Conservation (phyloP, 2,329 filamentous ascomycete genomes). For the Pseudogymnoascus destructans region DNA sequence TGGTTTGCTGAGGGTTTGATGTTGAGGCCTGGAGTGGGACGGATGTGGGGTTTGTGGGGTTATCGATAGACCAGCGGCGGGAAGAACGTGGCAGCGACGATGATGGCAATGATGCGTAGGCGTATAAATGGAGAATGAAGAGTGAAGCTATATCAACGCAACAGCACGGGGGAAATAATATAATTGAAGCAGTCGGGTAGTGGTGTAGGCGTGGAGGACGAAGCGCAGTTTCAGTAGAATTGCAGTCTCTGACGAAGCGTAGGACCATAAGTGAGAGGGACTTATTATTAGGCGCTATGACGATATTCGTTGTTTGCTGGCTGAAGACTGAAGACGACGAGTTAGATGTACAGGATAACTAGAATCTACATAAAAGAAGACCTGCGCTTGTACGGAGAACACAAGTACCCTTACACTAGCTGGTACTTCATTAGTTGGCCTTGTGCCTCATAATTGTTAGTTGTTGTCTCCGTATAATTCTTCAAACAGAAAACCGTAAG, state of each 20-base stretch:
- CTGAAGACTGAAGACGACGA: background rate
- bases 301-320: constrained; percentile 2
- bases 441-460: background rate
- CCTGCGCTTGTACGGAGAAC: background rate
- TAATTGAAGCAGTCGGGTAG: background rate
- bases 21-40: constrained; percentile 1
- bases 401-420: background rate
- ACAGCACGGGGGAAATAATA: background rate
- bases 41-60: constrained; percentile 8
- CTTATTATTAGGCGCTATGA: background rate
- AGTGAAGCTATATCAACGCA: background rate
- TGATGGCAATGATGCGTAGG: background rate
- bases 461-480: too few species aligned
- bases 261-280: background rate
- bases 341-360: background rate
- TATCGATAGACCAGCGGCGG: constrained; percentile 6
- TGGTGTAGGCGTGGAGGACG: background rate
- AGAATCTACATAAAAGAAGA: background rate
- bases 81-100: constrained; percentile 6
- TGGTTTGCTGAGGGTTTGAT: constrained; percentile 3
- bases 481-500: background rate
- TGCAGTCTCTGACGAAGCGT: constrained; percentile 4
- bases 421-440: background rate
- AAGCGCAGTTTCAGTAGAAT: constrained; percentile 1
- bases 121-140: background rate